Percentiles rank a stretch among this genome's conserved stretches.
Conservation (phyloP, 345 rosid species). For the Arabidopsis suecica region DNA sequence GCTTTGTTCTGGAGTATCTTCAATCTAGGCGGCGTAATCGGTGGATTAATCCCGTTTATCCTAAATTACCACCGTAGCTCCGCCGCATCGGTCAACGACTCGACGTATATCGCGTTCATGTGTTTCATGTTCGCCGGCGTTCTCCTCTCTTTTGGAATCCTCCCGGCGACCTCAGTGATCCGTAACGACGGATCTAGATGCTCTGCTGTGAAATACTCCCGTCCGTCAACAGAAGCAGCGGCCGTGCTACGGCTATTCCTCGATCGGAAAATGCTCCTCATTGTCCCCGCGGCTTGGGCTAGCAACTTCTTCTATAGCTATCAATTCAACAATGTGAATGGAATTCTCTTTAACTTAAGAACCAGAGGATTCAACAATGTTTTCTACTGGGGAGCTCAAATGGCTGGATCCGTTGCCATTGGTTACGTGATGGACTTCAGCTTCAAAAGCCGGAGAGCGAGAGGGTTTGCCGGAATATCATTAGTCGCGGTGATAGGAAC, state of each 20-base stretch:
- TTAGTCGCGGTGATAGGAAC: constrained; percentile 66
- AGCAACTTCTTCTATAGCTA: constrained; percentile 88
- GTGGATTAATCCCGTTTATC: constrained; percentile 73
- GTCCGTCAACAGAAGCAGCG: constrained; percentile 47
- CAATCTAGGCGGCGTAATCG: constrained; percentile 80
- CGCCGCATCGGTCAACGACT: constrained; percentile 70
- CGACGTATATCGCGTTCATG: constrained; percentile 77
- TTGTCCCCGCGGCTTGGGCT: constrained; percentile 88
- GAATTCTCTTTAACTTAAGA: constrained; percentile 64
- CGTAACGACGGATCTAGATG: constrained; percentile 69
- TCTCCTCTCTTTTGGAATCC: constrained; percentile 56
- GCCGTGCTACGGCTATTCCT: constrained; percentile 56
- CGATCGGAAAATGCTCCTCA: constrained; percentile 74
- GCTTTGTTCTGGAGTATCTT: constrained; percentile 78
- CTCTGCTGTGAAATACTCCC: constrained; percentile 58
- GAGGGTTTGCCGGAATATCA: constrained; percentile 76
- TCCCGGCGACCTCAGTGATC: constrained; percentile 58
- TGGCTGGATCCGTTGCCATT: constrained; percentile 75
- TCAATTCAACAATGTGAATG: constrained; percentile 85
- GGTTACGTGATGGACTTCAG: constrained; percentile 84
- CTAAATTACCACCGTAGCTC: constrained; percentile 59
- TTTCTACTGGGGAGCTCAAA: constrained; percentile 95
- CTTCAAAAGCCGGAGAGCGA: constrained; percentile 63
- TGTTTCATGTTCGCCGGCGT: constrained; percentile 75
- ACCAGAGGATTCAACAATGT: constrained; percentile 89